Conservation (phyloP, 1,139 yeast genomes). For the Tardiomyces digboiensis region DNA sequence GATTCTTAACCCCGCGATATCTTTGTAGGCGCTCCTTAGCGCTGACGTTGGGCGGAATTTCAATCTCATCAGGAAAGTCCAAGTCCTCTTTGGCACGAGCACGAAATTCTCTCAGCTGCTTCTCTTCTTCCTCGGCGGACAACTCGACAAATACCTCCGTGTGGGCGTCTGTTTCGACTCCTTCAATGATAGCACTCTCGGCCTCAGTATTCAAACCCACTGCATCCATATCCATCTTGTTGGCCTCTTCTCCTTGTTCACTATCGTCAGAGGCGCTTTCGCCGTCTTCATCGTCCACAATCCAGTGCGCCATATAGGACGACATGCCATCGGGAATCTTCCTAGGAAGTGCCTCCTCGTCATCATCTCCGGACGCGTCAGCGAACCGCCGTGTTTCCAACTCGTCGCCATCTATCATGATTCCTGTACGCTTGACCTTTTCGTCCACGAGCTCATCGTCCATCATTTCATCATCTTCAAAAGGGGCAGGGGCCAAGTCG, state of each 20-base stretch:
- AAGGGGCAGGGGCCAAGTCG: conserved; percentile 50
- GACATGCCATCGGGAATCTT: conserved; percentile 82
- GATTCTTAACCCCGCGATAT: conserved; percentile 80
- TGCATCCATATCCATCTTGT: too few species aligned
- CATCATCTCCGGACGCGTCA: conserved; percentile 20
- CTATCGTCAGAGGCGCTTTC: conserved; percentile 28
- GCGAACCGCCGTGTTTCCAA: conserved; percentile 26
- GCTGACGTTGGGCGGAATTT: conserved; percentile 63
- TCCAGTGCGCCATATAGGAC: conserved; percentile 92
- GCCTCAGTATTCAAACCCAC: conserved; percentile 17
- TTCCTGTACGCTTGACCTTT: conserved; percentile 33
- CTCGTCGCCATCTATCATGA: conserved; percentile 62
- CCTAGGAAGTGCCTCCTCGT: conserved; percentile 20
- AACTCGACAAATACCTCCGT: conserved; percentile 64
- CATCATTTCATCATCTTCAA: conserved; percentile 35
- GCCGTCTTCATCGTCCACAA: conserved; percentile 40
- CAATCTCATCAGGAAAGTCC: conserved; percentile 95
- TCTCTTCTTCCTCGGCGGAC: conserved; percentile 73
- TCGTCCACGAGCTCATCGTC: conserved; percentile 35
- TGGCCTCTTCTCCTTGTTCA: conserved; percentile 27
- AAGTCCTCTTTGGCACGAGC: conserved; percentile 69
- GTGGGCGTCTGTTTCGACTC: conserved; percentile 31
- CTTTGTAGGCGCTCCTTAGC: conserved; percentile 67
- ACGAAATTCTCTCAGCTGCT: conserved; percentile 64
- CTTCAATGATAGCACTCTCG: conserved; percentile 31